Conservation (phyloP, 148 eudicot genomes). For the Rhododendron ovatum region DNA sequence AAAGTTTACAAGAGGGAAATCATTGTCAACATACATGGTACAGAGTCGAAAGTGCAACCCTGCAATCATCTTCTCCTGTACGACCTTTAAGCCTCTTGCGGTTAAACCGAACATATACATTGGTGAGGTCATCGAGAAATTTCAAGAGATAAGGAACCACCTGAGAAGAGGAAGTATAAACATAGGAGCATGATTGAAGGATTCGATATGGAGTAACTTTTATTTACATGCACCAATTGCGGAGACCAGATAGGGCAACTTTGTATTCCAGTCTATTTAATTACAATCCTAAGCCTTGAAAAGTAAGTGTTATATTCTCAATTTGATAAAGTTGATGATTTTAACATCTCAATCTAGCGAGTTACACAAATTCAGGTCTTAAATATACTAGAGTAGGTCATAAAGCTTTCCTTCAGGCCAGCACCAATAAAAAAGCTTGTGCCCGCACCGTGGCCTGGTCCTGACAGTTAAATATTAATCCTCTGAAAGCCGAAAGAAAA, state of each 20-base stretch:
- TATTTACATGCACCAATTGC: neutral
- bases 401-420: neutral
- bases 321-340: neutral
- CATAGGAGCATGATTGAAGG: neutral
- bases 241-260: neutral
- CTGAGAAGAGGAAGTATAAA: constrained; percentile 29
- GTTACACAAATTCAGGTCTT: neutral
- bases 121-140: constrained; percentile 82
- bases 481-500: neutral
- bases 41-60: constrained; percentile 83
- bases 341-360: neutral
- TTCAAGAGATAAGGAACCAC: constrained; percentile 92
- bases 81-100: constrained; percentile 97
- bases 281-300: neutral
- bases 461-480: neutral
- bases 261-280: neutral
- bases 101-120: constrained; percentile 89
- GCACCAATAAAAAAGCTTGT: neutral
- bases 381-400: neutral
- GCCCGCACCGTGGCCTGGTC: neutral
- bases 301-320: too few species aligned
- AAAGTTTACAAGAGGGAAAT: neutral
- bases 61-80: constrained; percentile 91
- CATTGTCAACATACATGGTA: constrained; percentile 53
- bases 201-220: neutral